A percentile compares a stretch with the other conserved stretches of the same genome.
These are phyloP conservation scores for Porcisia deanei DNA, from an alignment of 208 protist genomes.

Conservation along the genomic window DNA sequence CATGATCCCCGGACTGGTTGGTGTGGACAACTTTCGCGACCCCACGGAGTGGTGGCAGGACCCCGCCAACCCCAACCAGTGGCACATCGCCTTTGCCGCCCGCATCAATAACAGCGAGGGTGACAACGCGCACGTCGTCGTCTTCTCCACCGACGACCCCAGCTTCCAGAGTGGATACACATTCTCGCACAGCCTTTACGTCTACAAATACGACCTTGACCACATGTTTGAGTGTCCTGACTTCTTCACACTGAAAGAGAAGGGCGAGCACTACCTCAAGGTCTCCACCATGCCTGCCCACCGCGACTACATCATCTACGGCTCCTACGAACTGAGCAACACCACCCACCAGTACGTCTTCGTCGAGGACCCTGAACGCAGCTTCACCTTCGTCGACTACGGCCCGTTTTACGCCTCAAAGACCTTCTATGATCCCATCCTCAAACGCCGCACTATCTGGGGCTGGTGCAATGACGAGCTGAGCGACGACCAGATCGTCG, in stretches of 20 bases:
- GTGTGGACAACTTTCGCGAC: conserved; percentile 51
- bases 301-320: conserved; percentile 9
- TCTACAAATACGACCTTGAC: neutral
- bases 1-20: conserved; percentile 40
- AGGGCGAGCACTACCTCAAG: neutral
- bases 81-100: conserved; percentile 42
- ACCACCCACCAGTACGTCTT: conserved; percentile 7
- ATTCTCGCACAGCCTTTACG: conserved; percentile 41
- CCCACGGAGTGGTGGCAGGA: conserved; percentile 56
- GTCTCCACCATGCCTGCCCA: neutral
- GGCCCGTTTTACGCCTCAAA: conserved; percentile 24
- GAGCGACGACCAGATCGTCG: neutral
- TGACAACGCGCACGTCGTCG: conserved; percentile 41
- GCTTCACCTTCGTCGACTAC: conserved; percentile 23
- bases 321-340: conserved; percentile 9
- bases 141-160: conserved; percentile 47
- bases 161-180: conserved; percentile 42
- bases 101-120: conserved; percentile 32
- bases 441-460: conserved; percentile 15
- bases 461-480: conserved; percentile 21
- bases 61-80: conserved; percentile 39
- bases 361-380: neutral
- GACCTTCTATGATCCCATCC: conserved; percentile 35
- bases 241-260: conserved; percentile 25
- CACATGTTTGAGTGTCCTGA: conserved; percentile 25